These are phyloP conservation scores for Claviceps sp. DNA, from an alignment of 2,329 filamentous ascomycete genomes.

Conservation along the genomic window DNA sequence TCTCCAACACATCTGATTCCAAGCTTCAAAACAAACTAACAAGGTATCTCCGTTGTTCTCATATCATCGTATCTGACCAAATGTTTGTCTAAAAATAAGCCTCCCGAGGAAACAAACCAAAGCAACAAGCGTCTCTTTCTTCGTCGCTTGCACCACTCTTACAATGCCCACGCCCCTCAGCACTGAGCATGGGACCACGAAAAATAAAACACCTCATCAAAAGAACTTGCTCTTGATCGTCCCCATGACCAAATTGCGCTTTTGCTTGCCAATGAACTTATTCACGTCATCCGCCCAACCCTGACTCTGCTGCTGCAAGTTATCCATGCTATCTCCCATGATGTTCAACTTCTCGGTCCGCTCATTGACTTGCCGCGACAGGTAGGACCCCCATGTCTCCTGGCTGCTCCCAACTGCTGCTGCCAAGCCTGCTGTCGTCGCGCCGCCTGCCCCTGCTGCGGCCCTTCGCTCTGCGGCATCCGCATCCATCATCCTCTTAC, in stretches of 20 bases:
- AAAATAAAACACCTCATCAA: conserved; percentile 5
- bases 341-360: conserved; percentile 76
- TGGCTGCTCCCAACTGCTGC: conserved; percentile 17
- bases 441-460: conserved; percentile 21
- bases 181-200: background rate
- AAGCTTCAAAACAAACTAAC: too few relatives aligned
- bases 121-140: too few relatives aligned
- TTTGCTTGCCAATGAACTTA: conserved; percentile 78
- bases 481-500: conserved; percentile 76
- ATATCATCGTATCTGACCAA: too few relatives aligned
- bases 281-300: conserved; percentile 79
- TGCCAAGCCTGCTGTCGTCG: conserved; percentile 25
- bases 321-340: conserved; percentile 75
- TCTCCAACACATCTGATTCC: too few relatives aligned
- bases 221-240: conserved; percentile 48
- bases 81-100: too few relatives aligned
- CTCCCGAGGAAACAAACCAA: too few relatives aligned
- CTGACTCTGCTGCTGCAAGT: conserved; percentile 64
- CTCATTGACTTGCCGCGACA: conserved; percentile 78
- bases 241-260: conserved; percentile 69
- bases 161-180: too few relatives aligned
- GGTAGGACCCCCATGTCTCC: conserved; percentile 65
- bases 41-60: too few relatives aligned
- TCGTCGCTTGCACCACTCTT: too few relatives aligned
- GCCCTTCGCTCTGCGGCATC: conserved; percentile 60